A percentile compares a stretch with the other conserved stretches of the same genome.
These are phyloP conservation scores for Penicillium silybi DNA, from an alignment of 495 filamentous ascomycete genomes.

Conservation along the genomic window DNA sequence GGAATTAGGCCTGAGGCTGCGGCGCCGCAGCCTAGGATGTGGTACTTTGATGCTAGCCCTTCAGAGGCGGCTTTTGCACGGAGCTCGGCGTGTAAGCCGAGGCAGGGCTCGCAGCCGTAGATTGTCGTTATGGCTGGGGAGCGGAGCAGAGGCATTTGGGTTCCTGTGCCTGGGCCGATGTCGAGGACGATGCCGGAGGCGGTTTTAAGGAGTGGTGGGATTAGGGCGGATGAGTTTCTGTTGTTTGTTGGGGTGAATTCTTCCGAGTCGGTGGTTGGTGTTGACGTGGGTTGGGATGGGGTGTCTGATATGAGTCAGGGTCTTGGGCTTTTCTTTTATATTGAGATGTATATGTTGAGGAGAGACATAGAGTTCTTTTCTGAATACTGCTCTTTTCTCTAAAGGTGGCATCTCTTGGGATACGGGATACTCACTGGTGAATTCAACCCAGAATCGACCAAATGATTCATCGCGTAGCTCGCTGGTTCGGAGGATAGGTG, in stretches of 20 bases:
- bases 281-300: neutral
- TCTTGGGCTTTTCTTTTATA: neutral
- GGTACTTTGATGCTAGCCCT: constrained; percentile 57
- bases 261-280: constrained; percentile 7
- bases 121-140: constrained; percentile 49
- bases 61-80: constrained; percentile 39
- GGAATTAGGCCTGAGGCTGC: constrained; percentile 45
- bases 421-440: constrained; percentile 31
- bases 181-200: constrained; percentile 42
- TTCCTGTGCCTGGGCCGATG: constrained; percentile 49
- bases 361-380: neutral
- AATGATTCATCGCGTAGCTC: constrained; percentile 42
- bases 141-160: constrained; percentile 42
- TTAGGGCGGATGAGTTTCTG: constrained; percentile 29
- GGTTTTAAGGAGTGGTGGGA: constrained; percentile 35
- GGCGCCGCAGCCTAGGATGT: constrained; percentile 59
- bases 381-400: neutral
- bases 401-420: neutral
- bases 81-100: constrained; percentile 49
- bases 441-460: constrained; percentile 41
- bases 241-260: constrained; percentile 4
- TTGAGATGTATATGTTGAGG: neutral
- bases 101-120: constrained; percentile 67
- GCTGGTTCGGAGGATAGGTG: constrained; percentile 29
- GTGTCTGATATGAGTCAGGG: neutral